Base-by-base conservation (phyloP, 1,139 yeast species). In the Zygosaccharomyces sapae region DNA sequence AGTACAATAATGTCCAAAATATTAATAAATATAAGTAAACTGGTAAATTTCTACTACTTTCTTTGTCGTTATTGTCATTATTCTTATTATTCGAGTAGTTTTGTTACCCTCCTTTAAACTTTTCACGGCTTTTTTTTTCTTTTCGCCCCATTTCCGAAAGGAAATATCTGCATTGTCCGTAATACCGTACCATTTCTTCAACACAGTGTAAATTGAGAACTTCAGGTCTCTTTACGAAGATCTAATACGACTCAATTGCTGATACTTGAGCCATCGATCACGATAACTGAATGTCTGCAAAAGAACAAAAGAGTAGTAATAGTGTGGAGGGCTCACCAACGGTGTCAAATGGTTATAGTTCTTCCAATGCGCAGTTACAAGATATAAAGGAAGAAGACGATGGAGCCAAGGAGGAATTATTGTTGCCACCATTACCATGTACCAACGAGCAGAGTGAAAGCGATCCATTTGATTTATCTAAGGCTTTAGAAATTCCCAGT, bases 371-470 rank as follows among this genome's bases (percentile, higher is more conserved):
- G 33, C 52, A 50, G 29, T 41, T 59, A 33, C 61, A 57, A 29
- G 61, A 57, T 36, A 58, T 58, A 16, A 57, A 58, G 46, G 63
- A 59, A 44, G 62, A 58, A 45, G 62, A 57, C n/a, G 56, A 52
- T 43, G 38, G 43, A 18, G 55, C 46, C 22, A 61, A 56, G 33
- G 61, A 59, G 37, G 42, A 57, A 19, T 48, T 55, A 16, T 47
- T 63, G 35, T 47, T 63, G 29, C 67, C 67, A 16, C 67, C 67
- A 4, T 45, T 63, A 40, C 67, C 67, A 18, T 49, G 54, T 30
- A 46, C 53, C 2, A 42, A 43, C 8, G 56, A 55, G 19, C 29
- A 38, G 25, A 38, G 36, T 20, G 49, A 46, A 9, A 43, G 52
- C 39, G 51, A 56, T 2, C 58, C 66, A 3, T 62, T 62, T 38